Conservation (phyloP, 306 rosid genomes). For the Geum urbanum region DNA sequence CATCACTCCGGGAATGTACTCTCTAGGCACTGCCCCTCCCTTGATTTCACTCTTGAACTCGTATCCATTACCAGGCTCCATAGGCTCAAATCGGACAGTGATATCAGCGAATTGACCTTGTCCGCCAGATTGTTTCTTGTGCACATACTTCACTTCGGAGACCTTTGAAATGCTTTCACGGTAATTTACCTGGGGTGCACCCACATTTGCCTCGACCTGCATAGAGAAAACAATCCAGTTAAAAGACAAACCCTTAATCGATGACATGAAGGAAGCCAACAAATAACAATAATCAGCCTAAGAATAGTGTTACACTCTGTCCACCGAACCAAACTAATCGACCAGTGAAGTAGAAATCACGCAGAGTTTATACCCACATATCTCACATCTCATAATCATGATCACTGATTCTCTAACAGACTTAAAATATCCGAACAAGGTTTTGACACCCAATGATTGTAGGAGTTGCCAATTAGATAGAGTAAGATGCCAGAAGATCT, state of each 20-base stretch:
- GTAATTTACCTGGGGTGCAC: constrained; percentile 99
- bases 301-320: not conserved
- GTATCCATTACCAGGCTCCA: constrained; percentile 86
- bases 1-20: constrained; percentile 94
- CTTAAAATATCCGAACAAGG: not conserved
- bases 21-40: constrained; percentile 94
- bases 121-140: constrained; percentile 98
- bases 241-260: not conserved
- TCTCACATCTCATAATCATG: not conserved
- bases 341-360: not conserved
- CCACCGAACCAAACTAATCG: not conserved
- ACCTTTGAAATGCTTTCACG: constrained; percentile 83
- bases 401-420: not conserved
- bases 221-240: constrained; percentile 20
- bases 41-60: constrained; percentile 98
- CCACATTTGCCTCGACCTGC: constrained; percentile 96
- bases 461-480: not conserved
- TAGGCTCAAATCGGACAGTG: constrained; percentile 83
- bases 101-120: constrained; percentile 96
- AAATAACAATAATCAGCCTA: not conserved
- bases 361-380: not conserved
- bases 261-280: not conserved
- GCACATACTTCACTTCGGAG: constrained; percentile 70
- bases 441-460: not conserved
- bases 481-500: not conserved